phyloP scores from a whole-genome alignment of 2,329 filamentous ascomycete genomes.

The Calonectria hawksworthii region DNA sequence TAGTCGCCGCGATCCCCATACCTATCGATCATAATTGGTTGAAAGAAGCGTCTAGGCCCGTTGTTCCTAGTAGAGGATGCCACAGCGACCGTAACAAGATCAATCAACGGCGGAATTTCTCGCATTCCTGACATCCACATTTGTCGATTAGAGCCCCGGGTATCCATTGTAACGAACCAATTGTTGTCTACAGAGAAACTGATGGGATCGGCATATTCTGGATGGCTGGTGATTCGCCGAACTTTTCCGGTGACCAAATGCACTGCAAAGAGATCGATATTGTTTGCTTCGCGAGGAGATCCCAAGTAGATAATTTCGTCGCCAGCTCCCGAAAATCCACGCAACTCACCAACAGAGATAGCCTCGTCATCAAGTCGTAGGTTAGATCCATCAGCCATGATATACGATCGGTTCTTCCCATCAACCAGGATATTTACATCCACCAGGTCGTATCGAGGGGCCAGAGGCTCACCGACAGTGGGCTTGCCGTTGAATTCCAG shows the following conservation, averaged over 20 bases:
- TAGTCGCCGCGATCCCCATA: constrained; percentile 61
- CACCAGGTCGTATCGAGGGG: constrained; percentile 55
- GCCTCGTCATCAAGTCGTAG: not conserved
- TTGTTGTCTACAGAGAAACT: constrained; percentile 57
- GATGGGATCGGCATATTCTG: constrained; percentile 60
- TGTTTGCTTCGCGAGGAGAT: constrained; percentile 55
- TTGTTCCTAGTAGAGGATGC: constrained; percentile 61
- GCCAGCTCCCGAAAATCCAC: constrained; percentile 59
- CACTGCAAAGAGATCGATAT: constrained; percentile 60
- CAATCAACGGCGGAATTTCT: constrained; percentile 57
- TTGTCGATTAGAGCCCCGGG: constrained; percentile 55
- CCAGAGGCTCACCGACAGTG: constrained; percentile 43
- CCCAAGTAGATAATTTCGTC: constrained; percentile 59
- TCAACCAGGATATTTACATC: constrained; percentile 53
- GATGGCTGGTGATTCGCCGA: constrained; percentile 58
- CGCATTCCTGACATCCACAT: constrained; percentile 58
- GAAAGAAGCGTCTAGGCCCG: constrained; percentile 60
- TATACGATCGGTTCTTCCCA: not conserved
- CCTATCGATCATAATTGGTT: constrained; percentile 58
- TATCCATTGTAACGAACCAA: constrained; percentile 61
- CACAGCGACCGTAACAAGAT: constrained; percentile 50
- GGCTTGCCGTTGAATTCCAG: constrained; percentile 57
- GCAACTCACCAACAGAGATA: constrained; percentile 56
- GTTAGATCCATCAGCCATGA: not conserved
- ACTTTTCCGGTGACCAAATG: constrained; percentile 56